phyloP scores from a whole-genome alignment of 768 basidiomycete species.

The Glaciozyma martinii region DNA sequence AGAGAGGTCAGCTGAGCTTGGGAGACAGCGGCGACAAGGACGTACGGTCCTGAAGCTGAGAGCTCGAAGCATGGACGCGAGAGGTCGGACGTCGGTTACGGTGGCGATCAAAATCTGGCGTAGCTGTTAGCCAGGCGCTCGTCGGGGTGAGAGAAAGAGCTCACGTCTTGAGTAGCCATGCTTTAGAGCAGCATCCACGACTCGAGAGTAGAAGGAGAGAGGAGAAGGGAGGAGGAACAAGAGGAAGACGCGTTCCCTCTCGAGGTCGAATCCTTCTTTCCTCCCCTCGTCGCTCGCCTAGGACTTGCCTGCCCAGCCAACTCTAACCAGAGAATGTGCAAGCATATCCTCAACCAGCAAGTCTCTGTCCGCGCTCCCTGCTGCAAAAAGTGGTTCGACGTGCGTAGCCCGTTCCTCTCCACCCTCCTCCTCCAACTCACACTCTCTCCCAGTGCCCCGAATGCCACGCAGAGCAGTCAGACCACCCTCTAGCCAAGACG shows the following conservation, averaged over 20 bases:
- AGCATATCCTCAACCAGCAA: conserved; percentile 93
- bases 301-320: too few species aligned
- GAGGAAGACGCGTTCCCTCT: too few species aligned
- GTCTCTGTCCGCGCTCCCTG: conserved; percentile 93
- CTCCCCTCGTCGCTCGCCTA: too few species aligned
- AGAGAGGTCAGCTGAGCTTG: not conserved
- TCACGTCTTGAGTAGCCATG: not conserved
- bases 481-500: conserved; percentile 63
- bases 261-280: too few species aligned
- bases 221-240: too few species aligned
- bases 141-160: not conserved
- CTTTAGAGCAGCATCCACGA: too few species aligned
- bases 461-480: conserved; percentile 79
- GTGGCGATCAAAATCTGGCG: conserved; percentile 39
- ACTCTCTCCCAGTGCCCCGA: conserved; percentile 55
- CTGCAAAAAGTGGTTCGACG: conserved; percentile 93
- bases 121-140: not conserved
- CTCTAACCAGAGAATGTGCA: too few species aligned
- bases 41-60: conserved; percentile 67
- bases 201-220: too few species aligned
- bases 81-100: conserved; percentile 62
- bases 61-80: conserved; percentile 67
- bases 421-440: not conserved
- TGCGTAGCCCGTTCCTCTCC: conserved; percentile 27
- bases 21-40: too few species aligned